Conservation (phyloP, 305 asterid genomes). For the Rubia peregrina region DNA sequence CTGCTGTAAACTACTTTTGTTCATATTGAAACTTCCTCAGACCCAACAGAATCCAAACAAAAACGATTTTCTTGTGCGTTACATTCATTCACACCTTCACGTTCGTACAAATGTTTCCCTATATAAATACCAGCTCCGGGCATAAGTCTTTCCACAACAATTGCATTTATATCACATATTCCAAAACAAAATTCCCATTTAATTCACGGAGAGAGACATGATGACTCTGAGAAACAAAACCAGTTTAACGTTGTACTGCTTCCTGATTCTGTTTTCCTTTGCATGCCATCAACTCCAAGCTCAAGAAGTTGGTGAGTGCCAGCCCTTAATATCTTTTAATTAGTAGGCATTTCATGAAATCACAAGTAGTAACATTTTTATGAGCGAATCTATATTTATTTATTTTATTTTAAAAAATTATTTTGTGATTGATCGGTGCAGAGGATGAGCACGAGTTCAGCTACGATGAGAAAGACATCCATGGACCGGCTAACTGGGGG, state of each 20-base stretch:
- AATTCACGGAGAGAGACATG: neutral
- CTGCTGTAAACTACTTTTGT: neutral
- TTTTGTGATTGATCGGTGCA: constrained; percentile 9
- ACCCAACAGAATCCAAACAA: constrained; percentile 2
- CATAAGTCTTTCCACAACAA: neutral
- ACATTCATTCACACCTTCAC: constrained; percentile 2
- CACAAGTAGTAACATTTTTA: too few relatives aligned
- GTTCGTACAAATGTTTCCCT: neutral
- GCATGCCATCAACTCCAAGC: constrained; percentile 21
- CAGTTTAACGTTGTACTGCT: constrained; percentile 1
- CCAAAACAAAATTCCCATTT: neutral
- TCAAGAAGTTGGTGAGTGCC: constrained; percentile 46
- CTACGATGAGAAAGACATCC: constrained; percentile 30
- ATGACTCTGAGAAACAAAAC: constrained; percentile 5
- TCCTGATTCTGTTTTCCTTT: constrained; percentile 16
- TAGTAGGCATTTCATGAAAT: neutral
- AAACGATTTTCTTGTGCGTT: neutral
- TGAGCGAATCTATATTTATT: too few relatives aligned
- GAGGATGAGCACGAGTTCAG: constrained; percentile 64
- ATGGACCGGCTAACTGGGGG: constrained; percentile 62
- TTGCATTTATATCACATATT: neutral
- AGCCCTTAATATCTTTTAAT: neutral
- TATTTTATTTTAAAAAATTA: too few relatives aligned
- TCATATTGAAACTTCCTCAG: constrained; percentile 3
- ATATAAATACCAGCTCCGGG: constrained; percentile 3